phyloP scores from a whole-genome alignment of 768 basidiomycete genomes.

The Lactarius evosmus region DNA sequence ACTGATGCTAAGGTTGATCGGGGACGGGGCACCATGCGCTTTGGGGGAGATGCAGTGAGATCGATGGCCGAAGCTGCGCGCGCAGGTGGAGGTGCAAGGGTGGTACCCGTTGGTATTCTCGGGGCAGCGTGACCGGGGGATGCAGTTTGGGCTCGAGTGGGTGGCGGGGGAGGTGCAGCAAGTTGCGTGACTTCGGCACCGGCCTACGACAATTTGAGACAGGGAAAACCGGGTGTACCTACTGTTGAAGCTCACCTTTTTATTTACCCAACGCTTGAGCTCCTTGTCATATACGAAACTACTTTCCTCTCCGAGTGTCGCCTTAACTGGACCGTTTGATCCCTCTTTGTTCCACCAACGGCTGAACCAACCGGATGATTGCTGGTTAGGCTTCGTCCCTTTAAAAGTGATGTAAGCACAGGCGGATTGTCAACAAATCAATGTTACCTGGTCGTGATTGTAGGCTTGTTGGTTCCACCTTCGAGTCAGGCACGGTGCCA shows the following conservation, averaged over 20 bases:
- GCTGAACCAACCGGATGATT: slow-evolving; percentile 70
- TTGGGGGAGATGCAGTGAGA: slow-evolving; percentile 49
- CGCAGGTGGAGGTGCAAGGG: slow-evolving; percentile 41
- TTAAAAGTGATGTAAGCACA: slow-evolving; percentile 1
- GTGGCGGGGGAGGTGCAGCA: slow-evolving; percentile 64
- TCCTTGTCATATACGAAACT: slow-evolving; percentile 93
- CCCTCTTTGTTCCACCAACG: slow-evolving; percentile 75
- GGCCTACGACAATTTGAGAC: slow-evolving; percentile 41
- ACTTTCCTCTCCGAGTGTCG: slow-evolving; percentile 89
- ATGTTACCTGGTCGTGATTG: slow-evolving; percentile 37
- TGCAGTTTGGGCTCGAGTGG: slow-evolving; percentile 80
- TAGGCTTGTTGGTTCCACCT: slow-evolving; percentile 21
- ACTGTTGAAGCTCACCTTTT: slow-evolving; percentile 54
- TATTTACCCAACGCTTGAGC: slow-evolving; percentile 95
- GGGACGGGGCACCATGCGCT: slow-evolving; percentile 51
- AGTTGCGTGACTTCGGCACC: slow-evolving; percentile 53
- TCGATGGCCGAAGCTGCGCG: slow-evolving; percentile 67
- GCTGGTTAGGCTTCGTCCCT: slow-evolving; percentile 29
- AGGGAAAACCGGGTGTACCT: not conserved
- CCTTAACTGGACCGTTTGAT: slow-evolving; percentile 71
- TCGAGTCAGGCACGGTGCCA: slow-evolving; percentile 25
- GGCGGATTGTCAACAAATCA: not conserved
- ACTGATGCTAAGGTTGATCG: slow-evolving; percentile 64
- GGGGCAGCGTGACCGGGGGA: slow-evolving; percentile 62
- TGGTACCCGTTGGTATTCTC: slow-evolving; percentile 37